phyloP scores from a whole-genome alignment of 2,329 filamentous ascomycete species.

The Pyrenophora graminea region DNA sequence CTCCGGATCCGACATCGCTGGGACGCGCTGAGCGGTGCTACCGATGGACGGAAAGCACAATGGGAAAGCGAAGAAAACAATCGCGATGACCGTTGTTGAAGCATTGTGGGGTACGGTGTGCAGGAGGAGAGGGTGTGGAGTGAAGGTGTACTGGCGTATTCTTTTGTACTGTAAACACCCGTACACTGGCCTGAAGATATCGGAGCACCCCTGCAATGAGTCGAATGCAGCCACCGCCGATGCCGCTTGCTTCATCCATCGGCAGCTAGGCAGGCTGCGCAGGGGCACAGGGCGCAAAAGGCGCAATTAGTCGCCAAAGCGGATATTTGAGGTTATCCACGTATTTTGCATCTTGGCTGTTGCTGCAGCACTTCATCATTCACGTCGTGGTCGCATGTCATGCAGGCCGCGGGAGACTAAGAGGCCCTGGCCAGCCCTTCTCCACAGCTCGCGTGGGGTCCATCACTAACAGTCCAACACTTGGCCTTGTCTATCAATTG shows the following conservation, averaged over 20 bases:
- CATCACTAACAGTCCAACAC: background rate
- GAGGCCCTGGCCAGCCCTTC: slow-evolving; percentile 10
- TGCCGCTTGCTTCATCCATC: slow-evolving; percentile 13
- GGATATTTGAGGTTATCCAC: slow-evolving; percentile 37
- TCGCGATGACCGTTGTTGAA: slow-evolving; percentile 42
- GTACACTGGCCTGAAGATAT: slow-evolving; percentile 26
- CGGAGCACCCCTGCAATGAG: slow-evolving; percentile 16
- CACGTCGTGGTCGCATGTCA: slow-evolving; percentile 19
- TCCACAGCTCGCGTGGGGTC: slow-evolving; percentile 26
- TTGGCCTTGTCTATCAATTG: slow-evolving; percentile 11
- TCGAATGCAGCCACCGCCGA: slow-evolving; percentile 19
- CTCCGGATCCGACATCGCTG: slow-evolving; percentile 52
- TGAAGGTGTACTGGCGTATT: slow-evolving; percentile 12
- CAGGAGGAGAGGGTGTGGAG: slow-evolving; percentile 12
- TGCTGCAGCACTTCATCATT: slow-evolving; percentile 5
- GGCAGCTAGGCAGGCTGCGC: background rate
- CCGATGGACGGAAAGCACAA: slow-evolving; percentile 32
- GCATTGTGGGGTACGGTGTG: slow-evolving; percentile 35
- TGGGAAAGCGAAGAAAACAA: slow-evolving; percentile 40
- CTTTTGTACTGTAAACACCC: slow-evolving; percentile 26
- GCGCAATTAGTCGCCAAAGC: slow-evolving; percentile 23
- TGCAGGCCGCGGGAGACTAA: slow-evolving; percentile 17
- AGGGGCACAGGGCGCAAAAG: slow-evolving; percentile 11
- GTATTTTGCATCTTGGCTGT: slow-evolving; percentile 8
- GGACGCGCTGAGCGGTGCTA: slow-evolving; percentile 44